Evolutionary conservation across 441 rosid genomes (phyloP), one percentile per base, ranked within the genome.

Genomic region (Corymbia citriodora): DNA sequence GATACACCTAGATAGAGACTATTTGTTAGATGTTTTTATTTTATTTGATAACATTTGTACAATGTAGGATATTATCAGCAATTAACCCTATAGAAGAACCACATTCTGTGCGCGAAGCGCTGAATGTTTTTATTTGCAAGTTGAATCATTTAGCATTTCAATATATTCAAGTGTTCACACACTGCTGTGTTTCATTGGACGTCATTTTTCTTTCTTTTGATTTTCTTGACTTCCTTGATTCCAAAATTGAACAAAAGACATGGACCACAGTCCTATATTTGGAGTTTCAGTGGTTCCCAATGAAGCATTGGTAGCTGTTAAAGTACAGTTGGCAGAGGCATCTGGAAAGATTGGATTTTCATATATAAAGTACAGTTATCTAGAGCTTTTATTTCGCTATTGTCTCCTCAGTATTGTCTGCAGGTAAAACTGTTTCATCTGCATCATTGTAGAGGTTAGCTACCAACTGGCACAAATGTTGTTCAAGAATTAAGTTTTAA

Each of bases 31-130:
- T 89, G 88, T 89, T 82, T 68, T 63, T 52, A 40, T 57, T 88
- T 40, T 31, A 79, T 45, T 45, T 79, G 52, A 79, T 79, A 45
- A 45, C 52, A 54, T 72, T 2, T 87, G 91, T 90, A 90, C 89
- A 90, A 45, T 68, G 91, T 87, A 90, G 91, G 89, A 87, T 90
- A n/a, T 63, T 90, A 52, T 27, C 74, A 87, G 91, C 79, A 82
- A 87, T 74, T 68, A 29, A 90, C 61, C 82, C 68, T 48, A 87
- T 55, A 55, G 55, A 83, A 55, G 61, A 87, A 79, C 45, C 85
- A 12, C 52, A 79, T 79, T 79, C 85, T 79, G 85, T 79, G 85
- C 85, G 52, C 85, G 45, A 79, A 79, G 52, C 85, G 85, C 85
- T 79, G 85, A 79, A 79, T 79, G 85, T 40, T 79, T 40, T 79